Base-by-base conservation (phyloP, 805 yeast species). In the Myxozyma neglecta region DNA sequence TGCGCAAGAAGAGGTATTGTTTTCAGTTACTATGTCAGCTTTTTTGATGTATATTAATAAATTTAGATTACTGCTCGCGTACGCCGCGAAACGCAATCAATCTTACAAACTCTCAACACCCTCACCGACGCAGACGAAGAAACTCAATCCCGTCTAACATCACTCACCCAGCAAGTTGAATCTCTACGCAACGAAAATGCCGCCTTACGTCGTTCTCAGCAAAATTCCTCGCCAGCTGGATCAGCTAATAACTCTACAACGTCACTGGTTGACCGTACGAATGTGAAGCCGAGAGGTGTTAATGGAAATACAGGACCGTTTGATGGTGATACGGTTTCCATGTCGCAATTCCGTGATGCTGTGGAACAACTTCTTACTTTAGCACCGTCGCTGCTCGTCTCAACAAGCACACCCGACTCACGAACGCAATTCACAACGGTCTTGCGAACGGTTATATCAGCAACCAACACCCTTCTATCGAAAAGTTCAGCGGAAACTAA, bases 101-200 rank as follows among this genome's bases (percentile, higher is more conserved):
- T 75, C 51, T 64, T 77, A 18, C 66, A 61, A 6, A 79, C 77
- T 51, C 75, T 77, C 79, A 70, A 76, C n/a, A 61, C 68, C 1
- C 70, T 76, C 39, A 71, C 78, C 7, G 69, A 69, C 48, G 64
- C 62, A 53, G 68, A 63, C 18, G 42, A 52, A 13, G 58, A 57
- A 29, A 52, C 59, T 6, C 32, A 60, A 50, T 63, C 65, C 6
- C 54, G 69, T 6, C 65, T 68, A 46, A 69, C 68, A 45, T 65
- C 57, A 13, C 61, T 69, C 29, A 58, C 64, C 32, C 49, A 60
- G 13, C 67, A 73, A 32, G 63, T 74, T 4, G 71, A 71, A 40
- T 53, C 54, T 9, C 66, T 75, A 20, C 69, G 75, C 59, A 59
- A 69, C 2, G 79, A 77, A 53, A 69, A 73, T 14, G 66, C 69